Conservation (phyloP, 306 rosid genomes). For the Benincasa hispida region DNA sequence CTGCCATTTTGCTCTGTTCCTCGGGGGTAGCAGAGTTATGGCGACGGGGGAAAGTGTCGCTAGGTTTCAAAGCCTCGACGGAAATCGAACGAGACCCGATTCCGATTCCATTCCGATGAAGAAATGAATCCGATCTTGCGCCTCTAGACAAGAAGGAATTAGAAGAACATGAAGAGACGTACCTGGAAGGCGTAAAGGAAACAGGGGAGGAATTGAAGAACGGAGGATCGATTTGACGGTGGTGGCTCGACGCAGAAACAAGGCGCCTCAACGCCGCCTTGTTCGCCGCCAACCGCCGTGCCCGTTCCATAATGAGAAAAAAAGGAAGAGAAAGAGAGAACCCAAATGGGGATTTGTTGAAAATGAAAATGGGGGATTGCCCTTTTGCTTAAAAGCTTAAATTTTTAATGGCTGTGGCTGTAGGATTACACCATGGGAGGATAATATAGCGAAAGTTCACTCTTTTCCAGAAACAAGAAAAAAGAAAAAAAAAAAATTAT, state of each 20-base stretch:
- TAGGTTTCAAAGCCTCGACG: constrained; percentile 66
- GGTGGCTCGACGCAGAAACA: constrained; percentile 59
- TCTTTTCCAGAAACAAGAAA: not conserved
- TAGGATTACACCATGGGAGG: not conserved
- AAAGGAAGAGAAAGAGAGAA: not conserved
- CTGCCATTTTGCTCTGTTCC: constrained; percentile 74
- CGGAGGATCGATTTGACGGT: constrained; percentile 39
- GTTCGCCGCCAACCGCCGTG: constrained; percentile 81
- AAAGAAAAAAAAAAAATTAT: too few relatives aligned
- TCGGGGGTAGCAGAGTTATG: constrained; percentile 93
- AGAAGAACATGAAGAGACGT: constrained; percentile 56
- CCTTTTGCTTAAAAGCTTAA: not conserved
- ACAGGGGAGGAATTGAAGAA: constrained; percentile 35
- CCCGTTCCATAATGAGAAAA: constrained; percentile 70
- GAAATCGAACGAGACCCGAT: constrained; percentile 56
- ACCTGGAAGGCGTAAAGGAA: constrained; percentile 47
- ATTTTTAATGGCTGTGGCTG: not conserved
- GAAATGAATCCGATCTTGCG: constrained; percentile 24
- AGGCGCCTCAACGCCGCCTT: constrained; percentile 76
- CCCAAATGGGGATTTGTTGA: constrained; percentile 17
- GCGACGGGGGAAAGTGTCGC: constrained; percentile 87
- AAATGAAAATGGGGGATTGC: not conserved
- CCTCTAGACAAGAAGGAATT: constrained; percentile 25
- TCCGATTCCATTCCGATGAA: constrained; percentile 17
- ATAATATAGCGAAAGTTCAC: constrained; percentile 2